phyloP scores from a whole-genome alignment of 2,329 filamentous ascomycete species.

The Colletotrichum shisoi region DNA sequence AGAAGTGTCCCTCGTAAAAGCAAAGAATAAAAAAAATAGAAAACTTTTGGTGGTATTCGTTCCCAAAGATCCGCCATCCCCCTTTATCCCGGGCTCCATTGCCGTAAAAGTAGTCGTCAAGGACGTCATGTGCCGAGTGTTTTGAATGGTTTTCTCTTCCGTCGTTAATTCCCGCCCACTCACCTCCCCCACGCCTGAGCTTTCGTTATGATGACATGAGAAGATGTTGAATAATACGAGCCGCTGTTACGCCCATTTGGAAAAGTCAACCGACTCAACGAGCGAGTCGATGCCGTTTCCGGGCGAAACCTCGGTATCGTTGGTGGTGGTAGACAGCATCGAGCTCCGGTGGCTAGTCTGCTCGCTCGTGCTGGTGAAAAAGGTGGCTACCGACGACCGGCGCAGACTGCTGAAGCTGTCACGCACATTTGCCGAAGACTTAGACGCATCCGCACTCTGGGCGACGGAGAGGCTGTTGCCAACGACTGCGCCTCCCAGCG shows the following conservation, averaged over 20 bases:
- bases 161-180: constrained; percentile 11
- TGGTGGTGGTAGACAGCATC: constrained; percentile 61
- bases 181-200: not conserved
- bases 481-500: constrained; percentile 46
- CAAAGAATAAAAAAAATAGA: constrained; percentile 15
- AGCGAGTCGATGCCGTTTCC: constrained; percentile 45
- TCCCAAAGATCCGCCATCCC: constrained; percentile 27
- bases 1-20: not conserved
- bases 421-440: constrained; percentile 60
- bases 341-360: constrained; percentile 66
- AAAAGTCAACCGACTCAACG: constrained; percentile 52
- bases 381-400: constrained; percentile 71
- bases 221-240: constrained; percentile 9
- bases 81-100: constrained; percentile 1
- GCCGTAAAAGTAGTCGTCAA: constrained; percentile 17
- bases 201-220: not conserved
- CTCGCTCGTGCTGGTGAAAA: constrained; percentile 66
- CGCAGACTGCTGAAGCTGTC: constrained; percentile 69
- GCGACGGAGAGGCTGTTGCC: constrained; percentile 29
- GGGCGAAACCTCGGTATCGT: constrained; percentile 61
- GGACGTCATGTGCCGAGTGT: constrained; percentile 18
- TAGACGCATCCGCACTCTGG: constrained; percentile 45
- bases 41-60: constrained; percentile 38
- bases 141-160: constrained; percentile 13
- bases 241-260: constrained; percentile 49